Conservation (phyloP, 257 asterid genomes). For the Catharanthus roseus region DNA sequence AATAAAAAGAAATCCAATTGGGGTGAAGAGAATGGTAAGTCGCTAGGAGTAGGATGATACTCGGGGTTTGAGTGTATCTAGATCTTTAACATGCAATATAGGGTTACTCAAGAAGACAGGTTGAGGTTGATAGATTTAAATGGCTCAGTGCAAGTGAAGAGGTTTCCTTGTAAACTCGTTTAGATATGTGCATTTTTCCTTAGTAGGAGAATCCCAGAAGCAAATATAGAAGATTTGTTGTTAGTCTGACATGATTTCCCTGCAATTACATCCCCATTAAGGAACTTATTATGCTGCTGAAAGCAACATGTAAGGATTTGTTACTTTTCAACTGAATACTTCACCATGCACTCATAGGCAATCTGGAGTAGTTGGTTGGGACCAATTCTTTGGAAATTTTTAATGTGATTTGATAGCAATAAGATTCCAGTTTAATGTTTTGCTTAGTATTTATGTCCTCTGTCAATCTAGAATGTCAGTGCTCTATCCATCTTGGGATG, state of each 20-base stretch:
- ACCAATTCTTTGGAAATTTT: not conserved
- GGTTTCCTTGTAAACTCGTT: not conserved
- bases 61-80: not conserved
- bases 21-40: not conserved
- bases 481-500: too few species aligned
- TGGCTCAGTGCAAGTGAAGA: not conserved
- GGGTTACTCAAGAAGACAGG: not conserved
- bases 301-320: not conserved
- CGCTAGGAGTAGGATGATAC: not conserved
- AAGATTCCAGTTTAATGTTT: not conserved
- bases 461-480: not conserved
- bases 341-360: not conserved
- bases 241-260: too few species aligned
- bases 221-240: not conserved
- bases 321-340: not conserved
- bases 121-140: not conserved
- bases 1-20: not conserved
- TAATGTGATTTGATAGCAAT: not conserved
- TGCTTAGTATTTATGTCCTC: not conserved
- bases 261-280: too few species aligned
- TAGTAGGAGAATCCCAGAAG: not conserved
- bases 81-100: not conserved
- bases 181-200: not conserved
- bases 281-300: not conserved
- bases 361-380: not conserved